Evolutionary conservation across 2,329 filamentous ascomycete genomes (phyloP), one percentile per base, ranked within the genome.

Genomic region (Teratosphaeria viscida): DNA sequence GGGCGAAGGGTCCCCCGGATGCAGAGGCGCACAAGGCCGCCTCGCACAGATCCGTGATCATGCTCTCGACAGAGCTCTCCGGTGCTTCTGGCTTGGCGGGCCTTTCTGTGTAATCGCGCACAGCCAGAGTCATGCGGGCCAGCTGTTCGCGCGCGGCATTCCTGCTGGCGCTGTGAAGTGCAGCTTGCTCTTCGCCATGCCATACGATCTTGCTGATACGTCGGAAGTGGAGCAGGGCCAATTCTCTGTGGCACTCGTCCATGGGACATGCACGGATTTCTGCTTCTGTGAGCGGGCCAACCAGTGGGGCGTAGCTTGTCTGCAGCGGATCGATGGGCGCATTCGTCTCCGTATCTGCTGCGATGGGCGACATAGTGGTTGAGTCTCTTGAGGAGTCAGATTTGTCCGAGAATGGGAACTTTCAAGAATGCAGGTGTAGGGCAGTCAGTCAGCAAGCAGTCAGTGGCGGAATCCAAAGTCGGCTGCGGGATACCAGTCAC

Each of bases 31-130:
- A 62, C 26, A 62, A 56, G 43, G 54, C 52, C 1, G 60, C 62
- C n/a, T 65, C 63, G 37, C 62, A 56, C 2, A 65, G 47, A 23
- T 63, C 63, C 3, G 56, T 47, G 32, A 63, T 53, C 57, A 62
- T 61, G 23, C 52, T 58, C 14, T 63, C 61, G 27, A 62, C 54
- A 2, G 10, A 14, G 5, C 56, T 54, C 0, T 53, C 26, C 14
- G 53, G 26, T 19, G 55, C 49, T 14, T 61, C 57, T 47, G 59
- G 61, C 34, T 57, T 7, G 3, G 55, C 35, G 2, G 2, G 34
- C 7, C 29, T 32, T n/a, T 29, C 27, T 14, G 27, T 54, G 34
- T 53, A 59, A 32, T 57, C 34, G 11, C 60, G 47, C 32, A 61
- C 47, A 11, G 59, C 54, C 8, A 59, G 6, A 35, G 60, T 61